Base-by-base conservation (phyloP, 2,329 filamentous ascomycete genomes). In the Aspergillus awamori region DNA sequence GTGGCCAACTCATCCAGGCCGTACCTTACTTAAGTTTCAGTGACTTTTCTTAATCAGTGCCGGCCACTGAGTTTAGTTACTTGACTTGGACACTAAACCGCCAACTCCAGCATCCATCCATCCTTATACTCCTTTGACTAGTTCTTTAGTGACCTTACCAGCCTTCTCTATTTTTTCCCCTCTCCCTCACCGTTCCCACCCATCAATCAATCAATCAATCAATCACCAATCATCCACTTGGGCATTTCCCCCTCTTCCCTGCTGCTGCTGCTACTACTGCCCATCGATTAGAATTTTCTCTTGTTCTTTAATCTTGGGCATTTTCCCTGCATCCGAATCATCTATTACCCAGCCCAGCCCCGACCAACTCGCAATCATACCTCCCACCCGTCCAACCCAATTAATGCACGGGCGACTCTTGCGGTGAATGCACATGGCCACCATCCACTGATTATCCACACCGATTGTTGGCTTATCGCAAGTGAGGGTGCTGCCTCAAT, bases 401-500 rank as follows among this genome's bases (percentile, higher is more conserved):
- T 36, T 22, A 41, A 53, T 53, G 52, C 52, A 53, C 26, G 52
- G 52, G 52, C 13, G 52, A 43, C 36, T 53, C 33, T 53, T 53
- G 52, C 52, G 52, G 52, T 53, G 52, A 53, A 53, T 53, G 52
- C 22, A 28, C 52, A 53, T 53, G 52, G 52, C 52, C 52, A 53
- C 52, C 51, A 41, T 28, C 20, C 26, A 24, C 13, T 53, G 52
- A 53, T 41, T 41, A 41, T 41, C 52, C 52, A 53, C 52, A 26
- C 36, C 52, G 33, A 53, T 45, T 58, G 43, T 57, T 53, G 51
- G 43, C 56, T 63, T 63, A 66, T 63, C 41, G 30, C 61, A 66
- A 70, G 66, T 69, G 66, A 68, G 65, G 63, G 68, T 69, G 71
- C 58, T 57, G 59, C 69, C 63, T 65, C 69, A 62, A 65, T 45